Evolutionary conservation across 1,284 basidiomycete genomes (phyloP).

Genomic region (Leccinum griseonigrum): DNA sequence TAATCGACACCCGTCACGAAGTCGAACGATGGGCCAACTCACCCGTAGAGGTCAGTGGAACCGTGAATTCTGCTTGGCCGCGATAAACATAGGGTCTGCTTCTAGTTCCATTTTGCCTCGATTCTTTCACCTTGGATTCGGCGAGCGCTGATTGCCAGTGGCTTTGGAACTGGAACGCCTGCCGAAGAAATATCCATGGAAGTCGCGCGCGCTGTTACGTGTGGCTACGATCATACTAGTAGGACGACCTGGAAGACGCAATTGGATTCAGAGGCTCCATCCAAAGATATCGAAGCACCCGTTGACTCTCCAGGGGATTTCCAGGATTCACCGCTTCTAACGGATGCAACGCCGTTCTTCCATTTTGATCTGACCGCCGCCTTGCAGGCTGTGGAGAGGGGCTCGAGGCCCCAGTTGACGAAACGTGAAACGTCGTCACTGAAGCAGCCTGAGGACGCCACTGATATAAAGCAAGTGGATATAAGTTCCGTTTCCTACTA

Average conservation of each 20-base stretch:
- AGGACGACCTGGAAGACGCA: conserved; percentile 18
- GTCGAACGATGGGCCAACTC: conserved; percentile 86
- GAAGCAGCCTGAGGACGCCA: not conserved
- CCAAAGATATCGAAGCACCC: conserved; percentile 38
- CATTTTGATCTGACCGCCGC: conserved; percentile 80
- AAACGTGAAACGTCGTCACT: not conserved
- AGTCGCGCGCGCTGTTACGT: conserved; percentile 72
- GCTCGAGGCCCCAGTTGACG: not conserved
- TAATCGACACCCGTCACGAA: conserved; percentile 86
- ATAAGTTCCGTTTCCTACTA: not conserved
- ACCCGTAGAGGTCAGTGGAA: conserved; percentile 64
- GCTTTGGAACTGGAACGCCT: conserved; percentile 69
- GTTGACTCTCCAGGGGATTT: conserved; percentile 19
- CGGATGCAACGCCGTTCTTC: conserved; percentile 78
- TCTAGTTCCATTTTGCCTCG: conserved; percentile 83
- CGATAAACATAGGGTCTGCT: not conserved
- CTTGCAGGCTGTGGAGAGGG: conserved; percentile 63
- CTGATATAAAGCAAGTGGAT: not conserved
- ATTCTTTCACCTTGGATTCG: conserved; percentile 94
- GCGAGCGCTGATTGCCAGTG: conserved; percentile 83
- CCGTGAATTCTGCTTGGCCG: not conserved
- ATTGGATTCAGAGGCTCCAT: conserved; percentile 2
- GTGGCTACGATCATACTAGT: conserved; percentile 39
- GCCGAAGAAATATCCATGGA: conserved; percentile 50
- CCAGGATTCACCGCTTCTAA: conserved; percentile 42